Conservation (phyloP, 306 rosid genomes). For the Prosopis cineraria region DNA sequence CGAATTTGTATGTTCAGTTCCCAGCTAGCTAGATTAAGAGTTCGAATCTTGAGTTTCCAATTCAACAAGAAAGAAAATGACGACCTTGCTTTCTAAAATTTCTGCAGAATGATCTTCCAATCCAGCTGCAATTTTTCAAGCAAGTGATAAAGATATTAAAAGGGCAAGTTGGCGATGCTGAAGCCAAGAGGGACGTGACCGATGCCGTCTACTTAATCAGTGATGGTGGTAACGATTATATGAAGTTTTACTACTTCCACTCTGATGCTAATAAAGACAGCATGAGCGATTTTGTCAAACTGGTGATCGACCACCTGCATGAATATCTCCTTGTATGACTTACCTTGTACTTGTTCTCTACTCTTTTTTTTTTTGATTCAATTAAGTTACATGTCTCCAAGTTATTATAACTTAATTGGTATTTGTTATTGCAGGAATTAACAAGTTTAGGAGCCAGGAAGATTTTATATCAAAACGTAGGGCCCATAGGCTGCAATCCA, state of each 20-base stretch:
- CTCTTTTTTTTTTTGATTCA: too few relatives aligned
- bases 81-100: neutral
- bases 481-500: conserved; percentile 29
- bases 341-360: too few relatives aligned
- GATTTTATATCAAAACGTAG: conserved; percentile 22
- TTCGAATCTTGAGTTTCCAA: neutral
- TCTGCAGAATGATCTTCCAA: conserved; percentile 37
- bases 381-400: too few relatives aligned
- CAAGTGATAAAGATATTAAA: conserved; percentile 27
- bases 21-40: too few relatives aligned
- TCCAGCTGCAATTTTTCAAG: conserved; percentile 41
- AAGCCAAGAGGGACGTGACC: conserved; percentile 34
- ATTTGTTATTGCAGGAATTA: conserved; percentile 16
- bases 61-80: too few relatives aligned
- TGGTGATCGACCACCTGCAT: conserved; percentile 29
- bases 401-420: too few relatives aligned
- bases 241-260: neutral
- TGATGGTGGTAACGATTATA: conserved; percentile 46
- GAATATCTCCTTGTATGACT: neutral
- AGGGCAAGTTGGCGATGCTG: conserved; percentile 28
- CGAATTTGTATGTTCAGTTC: neutral
- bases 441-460: conserved; percentile 24
- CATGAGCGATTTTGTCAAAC: conserved; percentile 7
- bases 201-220: conserved; percentile 46
- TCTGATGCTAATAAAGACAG: conserved; percentile 16